A percentile compares a stretch with the other conserved stretches of the same genome.
phyloP scores from a whole-genome alignment of 1,284 basidiomycete species.

The Sporisorium iseilematis-ciliati region DNA sequence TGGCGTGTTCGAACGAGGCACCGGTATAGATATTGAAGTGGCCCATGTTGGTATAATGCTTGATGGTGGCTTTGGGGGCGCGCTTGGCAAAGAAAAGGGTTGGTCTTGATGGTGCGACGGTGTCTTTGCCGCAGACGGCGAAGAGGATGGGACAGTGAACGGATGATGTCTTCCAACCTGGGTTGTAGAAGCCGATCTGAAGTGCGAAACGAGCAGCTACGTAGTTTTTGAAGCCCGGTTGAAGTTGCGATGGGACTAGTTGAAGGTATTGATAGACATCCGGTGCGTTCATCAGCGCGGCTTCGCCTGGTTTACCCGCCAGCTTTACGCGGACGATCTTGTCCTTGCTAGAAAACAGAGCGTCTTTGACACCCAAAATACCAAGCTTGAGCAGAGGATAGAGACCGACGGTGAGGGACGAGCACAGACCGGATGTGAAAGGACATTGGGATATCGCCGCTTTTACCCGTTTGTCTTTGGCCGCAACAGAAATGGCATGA shows the following conservation, averaged over 20 bases:
- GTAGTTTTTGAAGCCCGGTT: slow-evolving; percentile 14
- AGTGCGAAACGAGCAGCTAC: slow-evolving; percentile 56
- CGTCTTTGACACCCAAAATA: slow-evolving; percentile 34
- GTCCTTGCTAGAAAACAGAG: slow-evolving; percentile 36
- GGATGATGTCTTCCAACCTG: slow-evolving; percentile 48
- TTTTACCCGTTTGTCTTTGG: slow-evolving; percentile 45
- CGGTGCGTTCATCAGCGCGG: slow-evolving; percentile 52
- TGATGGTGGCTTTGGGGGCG: slow-evolving; percentile 48
- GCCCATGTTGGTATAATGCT: slow-evolving; percentile 49
- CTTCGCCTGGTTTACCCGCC: slow-evolving; percentile 46
- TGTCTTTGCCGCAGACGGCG: slow-evolving; percentile 60
- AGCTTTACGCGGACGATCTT: slow-evolving; percentile 39
- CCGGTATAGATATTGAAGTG: slow-evolving; percentile 64
- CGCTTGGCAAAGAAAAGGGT: slow-evolving; percentile 52
- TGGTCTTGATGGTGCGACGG: slow-evolving; percentile 51
- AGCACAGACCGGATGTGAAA: slow-evolving; percentile 56
- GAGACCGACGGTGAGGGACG: slow-evolving; percentile 27
- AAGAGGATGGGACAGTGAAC: slow-evolving; percentile 62
- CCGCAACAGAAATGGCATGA: slow-evolving; percentile 56
- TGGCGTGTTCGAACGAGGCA: slow-evolving; percentile 47
- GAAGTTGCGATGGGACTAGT: slow-evolving; percentile 29
- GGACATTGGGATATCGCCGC: slow-evolving; percentile 62
- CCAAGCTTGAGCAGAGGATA: slow-evolving; percentile 27
- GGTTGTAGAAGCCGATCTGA: slow-evolving; percentile 47
- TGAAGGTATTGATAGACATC: slow-evolving; percentile 24